Conservation (phyloP, 2,329 filamentous ascomycete genomes). For the Leptographium radiaticola region DNA sequence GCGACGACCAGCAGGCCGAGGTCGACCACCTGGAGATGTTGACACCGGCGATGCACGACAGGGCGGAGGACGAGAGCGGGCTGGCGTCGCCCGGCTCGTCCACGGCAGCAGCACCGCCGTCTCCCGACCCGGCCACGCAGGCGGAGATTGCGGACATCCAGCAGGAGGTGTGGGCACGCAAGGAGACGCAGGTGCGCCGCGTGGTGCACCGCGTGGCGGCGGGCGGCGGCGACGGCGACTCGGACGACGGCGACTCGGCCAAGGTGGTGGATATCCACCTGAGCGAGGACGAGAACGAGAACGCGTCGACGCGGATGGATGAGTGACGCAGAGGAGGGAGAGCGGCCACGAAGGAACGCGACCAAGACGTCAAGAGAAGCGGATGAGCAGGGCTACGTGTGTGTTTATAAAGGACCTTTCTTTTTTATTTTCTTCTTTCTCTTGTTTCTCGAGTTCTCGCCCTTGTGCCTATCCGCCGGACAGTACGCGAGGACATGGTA, state of each 20-base stretch:
- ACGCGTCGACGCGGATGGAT: conserved; percentile 1
- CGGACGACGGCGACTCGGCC: conserved; percentile 25
- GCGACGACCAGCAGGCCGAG: conserved; percentile 1
- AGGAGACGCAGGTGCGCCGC: conserved; percentile 17
- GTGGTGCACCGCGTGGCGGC: conserved; percentile 24
- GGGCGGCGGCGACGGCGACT: conserved; percentile 9
- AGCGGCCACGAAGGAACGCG: not conserved
- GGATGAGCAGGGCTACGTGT: too few species aligned
- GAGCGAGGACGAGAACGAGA: conserved; percentile 22
- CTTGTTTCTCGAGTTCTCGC: too few species aligned
- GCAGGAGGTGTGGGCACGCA: conserved; percentile 21
- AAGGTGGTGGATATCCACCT: conserved; percentile 38
- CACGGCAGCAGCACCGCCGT: conserved; percentile 9
- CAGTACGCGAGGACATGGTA: too few species aligned
- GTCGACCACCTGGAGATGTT: conserved; percentile 7
- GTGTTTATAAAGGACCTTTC: too few species aligned
- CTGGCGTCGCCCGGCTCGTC: not conserved
- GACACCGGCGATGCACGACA: not conserved
- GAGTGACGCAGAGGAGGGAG: not conserved
- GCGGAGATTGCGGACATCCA: conserved; percentile 18
- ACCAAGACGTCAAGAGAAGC: not conserved
- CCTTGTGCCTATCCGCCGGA: too few species aligned
- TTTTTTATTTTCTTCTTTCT: too few species aligned
- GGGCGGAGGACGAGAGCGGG: not conserved
- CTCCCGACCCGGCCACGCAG: conserved; percentile 11